Conservation (phyloP, 768 basidiomycete species). For the Podaxis mareebaensis region DNA sequence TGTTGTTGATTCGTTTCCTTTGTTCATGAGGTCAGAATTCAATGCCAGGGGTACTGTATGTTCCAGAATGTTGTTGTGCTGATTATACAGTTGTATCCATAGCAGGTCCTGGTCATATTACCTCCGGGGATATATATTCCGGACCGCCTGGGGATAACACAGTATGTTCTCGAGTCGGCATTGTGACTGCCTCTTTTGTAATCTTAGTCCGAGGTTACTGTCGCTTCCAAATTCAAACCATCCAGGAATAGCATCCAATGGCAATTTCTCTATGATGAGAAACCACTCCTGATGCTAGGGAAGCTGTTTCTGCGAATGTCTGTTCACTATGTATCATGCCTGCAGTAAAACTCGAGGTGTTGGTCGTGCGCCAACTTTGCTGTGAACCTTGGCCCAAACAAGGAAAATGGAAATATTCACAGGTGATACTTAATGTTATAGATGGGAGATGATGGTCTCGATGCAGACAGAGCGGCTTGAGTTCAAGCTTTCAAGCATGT, state of each 20-base stretch:
- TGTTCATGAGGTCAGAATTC: neutral
- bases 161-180: neutral
- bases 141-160: neutral
- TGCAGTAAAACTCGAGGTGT: neutral
- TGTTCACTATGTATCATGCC: neutral
- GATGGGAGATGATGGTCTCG: neutral
- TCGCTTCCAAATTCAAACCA: neutral
- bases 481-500: neutral
- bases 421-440: neutral
- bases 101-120: neutral
- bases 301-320: neutral
- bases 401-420: neutral
- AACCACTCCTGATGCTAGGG: neutral
- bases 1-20: neutral
- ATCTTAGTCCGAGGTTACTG: neutral
- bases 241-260: neutral
- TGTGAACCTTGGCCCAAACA: neutral
- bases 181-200: neutral
- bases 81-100: no score
- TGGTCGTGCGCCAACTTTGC: neutral
- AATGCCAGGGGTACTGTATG: neutral
- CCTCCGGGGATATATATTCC: neutral
- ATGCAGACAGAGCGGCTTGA: constrained; percentile 1
- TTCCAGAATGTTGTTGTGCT: neutral
- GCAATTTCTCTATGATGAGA: neutral